Evolutionary conservation across 345 rosid genomes (phyloP).

Genomic region (Eucalyptus sideroxylon): DNA sequence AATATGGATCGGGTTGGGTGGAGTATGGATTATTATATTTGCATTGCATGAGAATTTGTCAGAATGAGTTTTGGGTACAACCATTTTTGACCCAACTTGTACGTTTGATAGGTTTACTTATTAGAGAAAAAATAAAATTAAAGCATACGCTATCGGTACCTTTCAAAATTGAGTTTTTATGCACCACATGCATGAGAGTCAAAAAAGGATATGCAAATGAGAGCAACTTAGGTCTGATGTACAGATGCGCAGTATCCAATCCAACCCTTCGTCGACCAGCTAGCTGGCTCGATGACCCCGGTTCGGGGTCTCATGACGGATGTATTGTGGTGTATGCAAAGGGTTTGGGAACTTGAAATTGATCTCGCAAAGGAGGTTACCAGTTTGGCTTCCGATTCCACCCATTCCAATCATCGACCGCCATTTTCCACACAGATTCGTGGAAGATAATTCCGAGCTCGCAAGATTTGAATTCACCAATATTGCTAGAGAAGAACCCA

Average conservation of each 20-base stretch:
- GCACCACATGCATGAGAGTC: background rate
- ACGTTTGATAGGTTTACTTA: too few species aligned
- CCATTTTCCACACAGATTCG: background rate
- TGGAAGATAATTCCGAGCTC: background rate
- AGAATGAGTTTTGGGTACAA: too few species aligned
- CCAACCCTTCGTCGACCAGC: background rate
- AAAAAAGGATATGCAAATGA: background rate
- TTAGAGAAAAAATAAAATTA: fast-evolving
- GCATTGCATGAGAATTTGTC: too few species aligned
- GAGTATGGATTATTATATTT: background rate
- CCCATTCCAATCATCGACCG: background rate
- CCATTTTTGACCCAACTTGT: fast-evolving
- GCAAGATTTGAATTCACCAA: background rate
- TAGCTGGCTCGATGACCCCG: background rate
- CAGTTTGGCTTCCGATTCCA: background rate
- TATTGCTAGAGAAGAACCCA: background rate
- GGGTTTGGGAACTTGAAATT: background rate
- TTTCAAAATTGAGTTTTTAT: background rate
- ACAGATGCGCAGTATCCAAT: background rate
- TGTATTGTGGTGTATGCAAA: background rate
- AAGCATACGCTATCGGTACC: background rate
- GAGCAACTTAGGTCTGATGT: background rate
- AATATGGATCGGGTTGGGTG: fast-evolving
- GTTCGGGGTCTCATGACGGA: fast-evolving
- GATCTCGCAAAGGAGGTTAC: background rate